These are phyloP conservation scores for Fusarium sp. DNA, from an alignment of 2,329 filamentous ascomycete genomes.

Conservation along the genomic window DNA sequence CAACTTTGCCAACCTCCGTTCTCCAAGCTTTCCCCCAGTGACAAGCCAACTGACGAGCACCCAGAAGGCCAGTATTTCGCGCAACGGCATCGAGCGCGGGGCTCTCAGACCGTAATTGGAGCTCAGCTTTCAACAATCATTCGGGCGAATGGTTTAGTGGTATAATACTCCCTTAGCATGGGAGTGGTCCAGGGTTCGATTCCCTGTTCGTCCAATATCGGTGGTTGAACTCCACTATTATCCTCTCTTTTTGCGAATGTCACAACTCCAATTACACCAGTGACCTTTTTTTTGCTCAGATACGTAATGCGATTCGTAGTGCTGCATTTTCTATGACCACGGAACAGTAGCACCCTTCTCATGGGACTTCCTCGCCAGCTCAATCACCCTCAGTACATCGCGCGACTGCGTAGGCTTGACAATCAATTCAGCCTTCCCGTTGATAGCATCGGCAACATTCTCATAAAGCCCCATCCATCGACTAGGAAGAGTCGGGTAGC, in stretches of 20 bases:
- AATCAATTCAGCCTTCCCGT: slow-evolving; percentile 52
- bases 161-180: slow-evolving; percentile 35
- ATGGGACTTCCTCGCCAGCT: slow-evolving; percentile 56
- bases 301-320: background rate
- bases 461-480: slow-evolving; percentile 55
- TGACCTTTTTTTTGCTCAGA: accelerated
- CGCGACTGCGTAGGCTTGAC: slow-evolving; percentile 54
- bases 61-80: no score
- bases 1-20: no score
- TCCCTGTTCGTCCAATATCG: slow-evolving; percentile 23
- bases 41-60: background rate
- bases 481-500: slow-evolving; percentile 54
- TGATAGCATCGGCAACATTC: slow-evolving; percentile 53
- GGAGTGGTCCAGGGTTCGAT: slow-evolving; percentile 34
- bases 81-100: accelerated
- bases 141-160: slow-evolving; percentile 32
- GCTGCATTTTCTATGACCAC: slow-evolving; percentile 33
- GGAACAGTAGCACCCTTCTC: slow-evolving; percentile 47
- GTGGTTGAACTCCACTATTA: slow-evolving; percentile 12
- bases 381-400: slow-evolving; percentile 51
- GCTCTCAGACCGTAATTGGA: background rate
- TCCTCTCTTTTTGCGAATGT: background rate
- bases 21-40: background rate
- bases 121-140: background rate
- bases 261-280: background rate